These are phyloP conservation scores for Cystobasidium sp. DNA, from an alignment of 1,284 basidiomycete genomes.

Conservation along the genomic window DNA sequence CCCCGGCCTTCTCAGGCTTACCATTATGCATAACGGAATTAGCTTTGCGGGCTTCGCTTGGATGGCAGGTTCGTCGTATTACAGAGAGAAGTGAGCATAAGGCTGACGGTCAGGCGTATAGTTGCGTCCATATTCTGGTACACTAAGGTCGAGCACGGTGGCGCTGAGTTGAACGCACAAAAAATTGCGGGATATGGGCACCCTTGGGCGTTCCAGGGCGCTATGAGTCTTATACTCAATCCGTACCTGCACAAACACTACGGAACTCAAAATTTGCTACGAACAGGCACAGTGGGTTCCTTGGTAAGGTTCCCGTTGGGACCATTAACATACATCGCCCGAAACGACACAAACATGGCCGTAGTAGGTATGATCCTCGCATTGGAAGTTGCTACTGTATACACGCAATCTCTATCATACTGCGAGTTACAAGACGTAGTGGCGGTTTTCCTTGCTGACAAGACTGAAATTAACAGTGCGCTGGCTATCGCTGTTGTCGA, in stretches of 20 bases:
- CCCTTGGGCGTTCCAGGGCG: neutral
- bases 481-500: neutral
- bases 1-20: neutral
- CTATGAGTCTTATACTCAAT: neutral
- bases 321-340: neutral
- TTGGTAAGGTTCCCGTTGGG: neutral
- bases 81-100: no score
- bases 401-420: neutral
- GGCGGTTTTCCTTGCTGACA: neutral
- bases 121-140: slow-evolving; percentile 22
- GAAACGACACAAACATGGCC: neutral
- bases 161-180: neutral
- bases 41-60: neutral
- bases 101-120: no score
- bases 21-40: neutral
- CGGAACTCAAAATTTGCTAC: neutral
- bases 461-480: neutral
- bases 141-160: neutral
- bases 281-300: neutral
- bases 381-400: neutral
- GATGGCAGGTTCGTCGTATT: neutral
- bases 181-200: neutral
- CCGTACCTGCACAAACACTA: neutral
- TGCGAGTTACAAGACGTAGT: neutral
- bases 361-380: neutral